Evolutionary conservation across 305 asterid species (phyloP), one percentile per base, ranked within the genome.

Genomic region (Ilex paraguariensis): DNA sequence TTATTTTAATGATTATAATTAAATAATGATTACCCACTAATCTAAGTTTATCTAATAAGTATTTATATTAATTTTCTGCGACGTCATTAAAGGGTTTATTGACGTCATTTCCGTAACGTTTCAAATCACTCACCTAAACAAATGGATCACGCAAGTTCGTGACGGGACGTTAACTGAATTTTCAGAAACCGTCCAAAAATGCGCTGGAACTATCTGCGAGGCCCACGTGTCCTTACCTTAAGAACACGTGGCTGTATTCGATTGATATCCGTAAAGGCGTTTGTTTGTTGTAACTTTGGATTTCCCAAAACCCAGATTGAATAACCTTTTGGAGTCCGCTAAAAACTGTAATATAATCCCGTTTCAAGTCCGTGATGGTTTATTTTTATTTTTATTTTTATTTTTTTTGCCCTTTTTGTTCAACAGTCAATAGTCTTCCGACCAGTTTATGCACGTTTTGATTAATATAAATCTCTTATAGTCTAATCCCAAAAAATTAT

Each of bases 351-450:
- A 51, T 71, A 64, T 45, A 77, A 73, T 65, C 63, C 77, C 69
- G 69, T 77, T 70, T 69, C 49, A 53, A 63, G 65, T 66, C 77
- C 77, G 71, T 57, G 73, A 77, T 73, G 33, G 70, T 54, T 21
- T 65, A 54, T 62, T 61, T 36, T 36, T 36, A n/a, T n/a, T n/a
- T n/a, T n/a, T n/a, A n/a, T n/a, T n/a, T n/a, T n/a, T n/a, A n/a
- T n/a, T 36, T 36, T 36, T 7, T 36, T 4, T 36, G 0, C 42
- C 6, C 0, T 36, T 2, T 36, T 36, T 36, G 0, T 36, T 1
- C 6, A 21, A 21, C 28, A 2, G 1, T 21, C 2, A 21, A 21
- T 0, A 2, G 2, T 21, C 2, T 21, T 1, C 1, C 2, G 28
- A 21, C 1, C 28, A 21, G 1, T 1, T 21, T 21, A 21, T 2